phyloP scores from a whole-genome alignment of 805 yeast genomes.

The Candida maris region DNA sequence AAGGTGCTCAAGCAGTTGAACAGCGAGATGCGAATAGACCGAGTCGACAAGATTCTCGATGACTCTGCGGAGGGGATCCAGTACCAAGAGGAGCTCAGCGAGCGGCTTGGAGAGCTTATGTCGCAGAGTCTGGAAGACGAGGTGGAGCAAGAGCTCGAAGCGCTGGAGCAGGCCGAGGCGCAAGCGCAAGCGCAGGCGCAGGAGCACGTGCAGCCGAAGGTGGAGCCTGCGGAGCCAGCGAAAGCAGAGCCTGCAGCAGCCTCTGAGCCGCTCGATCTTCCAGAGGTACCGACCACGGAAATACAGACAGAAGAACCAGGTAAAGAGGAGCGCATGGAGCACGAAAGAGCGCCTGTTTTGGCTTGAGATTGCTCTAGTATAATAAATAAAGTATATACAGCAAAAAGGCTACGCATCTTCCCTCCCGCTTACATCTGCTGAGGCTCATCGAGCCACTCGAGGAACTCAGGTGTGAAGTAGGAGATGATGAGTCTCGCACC shows the following conservation, averaged over 20 bases:
- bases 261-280: no score
- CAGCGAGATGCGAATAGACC: constrained; percentile 69
- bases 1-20: constrained; percentile 71
- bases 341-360: constrained; percentile 1
- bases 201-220: constrained; percentile 11
- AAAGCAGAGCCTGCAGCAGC: no score
- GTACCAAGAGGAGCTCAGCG: constrained; percentile 72
- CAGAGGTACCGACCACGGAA: no score
- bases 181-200: constrained; percentile 19
- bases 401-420: no score
- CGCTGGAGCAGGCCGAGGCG: constrained; percentile 45
- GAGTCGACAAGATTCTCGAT: constrained; percentile 80
- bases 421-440: constrained; percentile 15
- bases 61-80: constrained; percentile 77
- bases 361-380: constrained; percentile 5
- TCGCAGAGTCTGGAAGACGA: constrained; percentile 52
- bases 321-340: not conserved
- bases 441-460: constrained; percentile 75
- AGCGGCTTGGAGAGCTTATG: constrained; percentile 42
- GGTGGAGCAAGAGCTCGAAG: constrained; percentile 60
- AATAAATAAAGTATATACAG: not conserved
- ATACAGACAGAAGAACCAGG: not conserved
- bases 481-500: constrained; percentile 91
- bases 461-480: constrained; percentile 92
- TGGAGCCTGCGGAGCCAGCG: constrained; percentile 1